Base-by-base conservation (phyloP, 2,329 filamentous ascomycete genomes). In the Trichoderma harzianum region DNA sequence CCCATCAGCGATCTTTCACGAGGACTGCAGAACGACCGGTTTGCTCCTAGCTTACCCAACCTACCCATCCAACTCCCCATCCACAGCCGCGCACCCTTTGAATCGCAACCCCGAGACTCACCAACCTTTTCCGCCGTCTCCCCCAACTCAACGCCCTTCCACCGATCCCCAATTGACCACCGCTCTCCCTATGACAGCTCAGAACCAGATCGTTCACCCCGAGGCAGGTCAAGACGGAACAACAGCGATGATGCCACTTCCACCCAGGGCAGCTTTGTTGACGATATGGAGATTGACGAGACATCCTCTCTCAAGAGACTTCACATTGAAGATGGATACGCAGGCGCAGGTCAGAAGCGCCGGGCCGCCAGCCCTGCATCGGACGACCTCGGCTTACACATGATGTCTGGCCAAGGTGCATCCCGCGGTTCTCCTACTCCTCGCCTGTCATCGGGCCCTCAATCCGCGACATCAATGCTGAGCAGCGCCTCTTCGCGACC, bases 291-390 rank as follows among this genome's bases (percentile, higher is more conserved):
- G 1, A 86, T 84, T 28, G 87, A 88, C 11, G 87, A 88, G 78
- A 85, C 78, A 78, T 84, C 74, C 74, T 86, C 75, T 76, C 83
- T 86, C 77, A 88, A 77, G 83, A 84, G 80, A 78, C 82, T 88
- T 10, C 83, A 85, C 24, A 82, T 87, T 24, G 86, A 88, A 61
- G 86, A 86, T 63, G 73, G 78, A 8, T 78, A 85, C 55, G 78
- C 83, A 3, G 77, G 79, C 4, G 76, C 76, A 10, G 86, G 87
- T 7, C 84, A 85, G 72, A 90, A 90, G 79, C 84, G 88, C 61
- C 83, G 87, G 51, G 87, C 87, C 2, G 87, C 86, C 0, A 89
- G 87, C 30, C 87, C 87, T 1, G 85, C 84, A 0, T 80, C 82
- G 3, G 86, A 86, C 12, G 86, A 88, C 32, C 78, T 82, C 7